A percentile compares a stretch with the other conserved stretches of the same genome.
phyloP scores from a whole-genome alignment of 192 early-diverging fungal species.

The Gryganskiella cystojenkinii region DNA sequence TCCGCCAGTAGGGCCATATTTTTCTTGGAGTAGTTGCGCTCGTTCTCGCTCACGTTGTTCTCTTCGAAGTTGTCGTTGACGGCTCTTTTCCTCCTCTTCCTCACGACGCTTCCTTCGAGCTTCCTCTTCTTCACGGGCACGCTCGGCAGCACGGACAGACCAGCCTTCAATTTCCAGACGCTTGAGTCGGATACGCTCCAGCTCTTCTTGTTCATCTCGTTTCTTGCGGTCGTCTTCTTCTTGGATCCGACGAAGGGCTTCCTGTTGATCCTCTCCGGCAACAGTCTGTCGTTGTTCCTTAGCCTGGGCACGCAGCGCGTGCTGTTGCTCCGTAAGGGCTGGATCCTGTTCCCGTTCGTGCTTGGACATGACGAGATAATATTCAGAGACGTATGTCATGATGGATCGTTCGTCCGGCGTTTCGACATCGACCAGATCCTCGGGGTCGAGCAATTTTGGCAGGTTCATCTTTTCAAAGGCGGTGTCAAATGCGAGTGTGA shows the following conservation, averaged over 20 bases:
- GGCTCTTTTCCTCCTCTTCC: conserved; percentile 44
- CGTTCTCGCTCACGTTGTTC: conserved; percentile 45
- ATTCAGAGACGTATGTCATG: conserved; percentile 66
- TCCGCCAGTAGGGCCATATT: not conserved
- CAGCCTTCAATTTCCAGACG: conserved; percentile 51
- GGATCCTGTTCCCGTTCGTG: conserved; percentile 38
- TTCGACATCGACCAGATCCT: conserved; percentile 60
- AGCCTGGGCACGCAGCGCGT: conserved; percentile 27
- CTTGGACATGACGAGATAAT: conserved; percentile 62
- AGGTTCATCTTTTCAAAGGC: conserved; percentile 56
- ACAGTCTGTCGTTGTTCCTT: conserved; percentile 25
- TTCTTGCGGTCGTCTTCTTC: conserved; percentile 37
- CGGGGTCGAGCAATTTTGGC: conserved; percentile 54
- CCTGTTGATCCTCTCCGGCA: conserved; percentile 36
- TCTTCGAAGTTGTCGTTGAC: conserved; percentile 21
- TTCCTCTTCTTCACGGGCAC: conserved; percentile 46
- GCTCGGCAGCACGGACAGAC: conserved; percentile 38
- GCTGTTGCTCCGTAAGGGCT: conserved; percentile 15
- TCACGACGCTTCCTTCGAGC: conserved; percentile 34
- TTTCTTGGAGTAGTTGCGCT: conserved; percentile 18
- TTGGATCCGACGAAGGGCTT: conserved; percentile 2
- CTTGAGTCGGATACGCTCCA: conserved; percentile 47
- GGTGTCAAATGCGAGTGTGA: conserved; percentile 53
- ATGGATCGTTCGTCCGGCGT: conserved; percentile 63
- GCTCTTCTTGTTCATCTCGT: conserved; percentile 38